Conservation (phyloP, 371 early-diverging fungal species). For the Saksenaea oblongispora region DNA sequence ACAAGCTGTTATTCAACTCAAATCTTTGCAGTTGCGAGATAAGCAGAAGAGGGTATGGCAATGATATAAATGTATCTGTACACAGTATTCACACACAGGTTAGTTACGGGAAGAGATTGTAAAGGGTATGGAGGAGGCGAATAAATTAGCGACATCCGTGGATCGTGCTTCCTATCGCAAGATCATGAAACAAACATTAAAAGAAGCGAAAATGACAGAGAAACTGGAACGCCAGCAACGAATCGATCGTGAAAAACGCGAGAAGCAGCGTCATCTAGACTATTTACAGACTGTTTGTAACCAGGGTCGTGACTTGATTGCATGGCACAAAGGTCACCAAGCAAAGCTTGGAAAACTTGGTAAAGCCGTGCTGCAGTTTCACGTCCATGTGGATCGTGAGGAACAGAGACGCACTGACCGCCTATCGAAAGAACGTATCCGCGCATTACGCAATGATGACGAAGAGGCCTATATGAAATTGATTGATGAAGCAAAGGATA, state of each 20-base stretch:
- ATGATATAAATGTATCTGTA: background rate
- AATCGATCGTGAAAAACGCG: constrained; percentile 82
- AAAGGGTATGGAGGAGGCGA: constrained; percentile 64
- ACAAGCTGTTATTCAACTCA: constrained; percentile 80
- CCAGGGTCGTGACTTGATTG: constrained; percentile 75
- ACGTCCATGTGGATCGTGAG: constrained; percentile 83
- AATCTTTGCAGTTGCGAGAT: constrained; percentile 72
- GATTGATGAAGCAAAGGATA: constrained; percentile 92
- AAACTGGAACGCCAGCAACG: constrained; percentile 87
- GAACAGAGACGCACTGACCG: constrained; percentile 85
- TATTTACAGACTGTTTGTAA: constrained; percentile 71
- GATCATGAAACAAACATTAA: constrained; percentile 83
- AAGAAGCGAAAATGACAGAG: constrained; percentile 88
- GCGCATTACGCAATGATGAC: constrained; percentile 91
- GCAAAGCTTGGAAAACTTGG: constrained; percentile 74
- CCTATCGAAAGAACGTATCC: constrained; percentile 88
- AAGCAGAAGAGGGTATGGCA: constrained; percentile 66
- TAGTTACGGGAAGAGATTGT: constrained; percentile 81
- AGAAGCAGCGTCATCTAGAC: constrained; percentile 81
- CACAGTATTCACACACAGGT: background rate
- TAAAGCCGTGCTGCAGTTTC: constrained; percentile 73
- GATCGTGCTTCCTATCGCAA: constrained; percentile 81
- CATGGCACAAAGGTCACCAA: constrained; percentile 74
- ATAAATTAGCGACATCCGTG: constrained; percentile 75
- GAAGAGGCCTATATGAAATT: constrained; percentile 95